Base-by-base conservation (phyloP, 306 rosid genomes). In the Cucumis melo region DNA sequence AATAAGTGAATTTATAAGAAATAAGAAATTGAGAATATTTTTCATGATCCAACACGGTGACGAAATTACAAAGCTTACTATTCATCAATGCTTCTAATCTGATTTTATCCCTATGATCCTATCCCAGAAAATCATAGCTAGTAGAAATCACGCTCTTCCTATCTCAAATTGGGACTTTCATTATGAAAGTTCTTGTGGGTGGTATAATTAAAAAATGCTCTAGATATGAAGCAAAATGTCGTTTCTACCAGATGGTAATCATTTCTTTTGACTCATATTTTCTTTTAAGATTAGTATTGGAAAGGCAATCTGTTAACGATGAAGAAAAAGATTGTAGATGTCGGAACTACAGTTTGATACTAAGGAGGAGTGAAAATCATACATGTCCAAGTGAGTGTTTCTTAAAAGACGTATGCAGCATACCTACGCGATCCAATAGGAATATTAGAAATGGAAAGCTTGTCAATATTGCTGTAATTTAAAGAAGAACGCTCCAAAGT, bases 401-500 rank as follows among this genome's bases (percentile, higher is more conserved):
- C 14, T 23, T 46, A 50, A 70, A 14, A 71, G 50, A 27, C 74
- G 48, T 71, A 21, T 48, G 41, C 41, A 73, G 65, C 81, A 10
- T 86, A 92, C 99, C 99, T 90, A 63, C 55, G 55, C 50, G 99
- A 94, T 82, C 93, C 94, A 20, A 77, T 14, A n/a, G 97, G 95
- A 74, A 94, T 83, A 70, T 94, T 94, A 81, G 98, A 94, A 79
- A 94, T 90, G 4, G 98, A 94, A 78, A 94, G 97, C 91, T 90
- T 85, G 80, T 94, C 98, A 61, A 94, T 88, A 81, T 88, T 13
- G 76, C 91, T 94, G 78, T 87, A 91, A 53, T 44, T 78, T 80
- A 94, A 75, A 46, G 84, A 89, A 41, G 96, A 89, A 76, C 44
- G 83, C 81, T 89, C 84, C 87, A 94, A 84, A 59, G 96, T 90